These are phyloP conservation scores for Beauveria varroae DNA, from an alignment of 2,329 filamentous ascomycete species.

Conservation along the genomic window DNA sequence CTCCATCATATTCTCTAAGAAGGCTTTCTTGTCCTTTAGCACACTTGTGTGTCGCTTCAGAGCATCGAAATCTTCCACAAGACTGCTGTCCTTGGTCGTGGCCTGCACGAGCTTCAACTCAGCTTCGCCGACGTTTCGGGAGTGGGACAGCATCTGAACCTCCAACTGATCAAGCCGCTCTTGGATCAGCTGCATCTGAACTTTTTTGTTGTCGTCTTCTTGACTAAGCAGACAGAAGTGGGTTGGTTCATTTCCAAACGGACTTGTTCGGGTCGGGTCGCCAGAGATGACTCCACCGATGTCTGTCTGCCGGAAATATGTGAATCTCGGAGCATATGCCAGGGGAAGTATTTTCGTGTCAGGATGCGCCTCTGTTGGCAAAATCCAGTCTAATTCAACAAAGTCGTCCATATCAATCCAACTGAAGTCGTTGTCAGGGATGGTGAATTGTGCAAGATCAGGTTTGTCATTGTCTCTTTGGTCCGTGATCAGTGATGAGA, in stretches of 20 bases:
- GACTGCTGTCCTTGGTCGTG: constrained; percentile 39
- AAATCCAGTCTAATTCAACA: constrained; percentile 92
- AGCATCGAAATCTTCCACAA: constrained; percentile 54
- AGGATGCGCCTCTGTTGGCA: constrained; percentile 82
- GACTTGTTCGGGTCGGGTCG: constrained; percentile 76
- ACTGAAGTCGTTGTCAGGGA: constrained; percentile 87
- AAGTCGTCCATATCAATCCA: constrained; percentile 99
- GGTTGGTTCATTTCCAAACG: constrained; percentile 87
- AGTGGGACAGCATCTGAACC: constrained; percentile 69
- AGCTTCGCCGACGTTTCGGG: constrained; percentile 64
- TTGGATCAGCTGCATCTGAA: constrained; percentile 80
- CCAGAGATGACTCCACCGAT: constrained; percentile 72
- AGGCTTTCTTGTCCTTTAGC: constrained; percentile 49
- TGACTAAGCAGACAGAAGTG: constrained; percentile 94
- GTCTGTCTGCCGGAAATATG: constrained; percentile 95
- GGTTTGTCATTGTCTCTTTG: constrained; percentile 44
- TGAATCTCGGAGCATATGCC: constrained; percentile 87
- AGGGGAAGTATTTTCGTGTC: constrained; percentile 91
- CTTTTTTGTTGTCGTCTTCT: constrained; percentile 77
- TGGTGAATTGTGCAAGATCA: constrained; percentile 83
- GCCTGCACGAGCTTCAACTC: constrained; percentile 57
- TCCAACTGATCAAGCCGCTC: constrained; percentile 72
- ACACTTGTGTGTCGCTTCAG: constrained; percentile 48
- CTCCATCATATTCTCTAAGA: constrained; percentile 50
- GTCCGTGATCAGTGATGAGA: constrained; percentile 44